A percentile compares a stretch with the other conserved stretches of the same genome.
Evolutionary conservation across 169 alveolate species (phyloP).

Genomic region (Cryptosporidium sp.): DNA sequence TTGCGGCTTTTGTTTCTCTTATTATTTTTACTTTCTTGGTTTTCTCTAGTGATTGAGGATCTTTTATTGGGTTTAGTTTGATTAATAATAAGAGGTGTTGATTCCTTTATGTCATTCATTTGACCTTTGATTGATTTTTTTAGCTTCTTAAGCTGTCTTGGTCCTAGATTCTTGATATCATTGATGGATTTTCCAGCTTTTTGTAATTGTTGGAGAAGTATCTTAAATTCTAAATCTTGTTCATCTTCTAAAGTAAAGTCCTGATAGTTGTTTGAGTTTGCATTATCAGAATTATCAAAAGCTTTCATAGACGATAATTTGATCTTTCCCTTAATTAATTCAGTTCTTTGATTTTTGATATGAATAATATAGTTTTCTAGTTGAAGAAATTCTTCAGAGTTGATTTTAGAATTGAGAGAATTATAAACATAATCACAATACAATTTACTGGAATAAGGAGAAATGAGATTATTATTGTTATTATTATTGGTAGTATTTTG

Average conservation of each 20-base stretch:
- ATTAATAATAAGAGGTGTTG: not conserved
- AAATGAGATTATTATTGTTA: not conserved
- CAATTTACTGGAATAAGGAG: not conserved
- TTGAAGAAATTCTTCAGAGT: not conserved
- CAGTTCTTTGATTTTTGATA: constrained; percentile 4
- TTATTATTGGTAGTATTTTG: not conserved
- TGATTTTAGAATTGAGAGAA: not conserved
- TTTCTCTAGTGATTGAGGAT: not conserved
- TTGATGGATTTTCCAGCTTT: constrained; percentile 52
- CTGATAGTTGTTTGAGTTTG: not conserved
- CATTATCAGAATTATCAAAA: not conserved
- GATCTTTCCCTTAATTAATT: constrained; percentile 20
- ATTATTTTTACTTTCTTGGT: not conserved
- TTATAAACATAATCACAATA: not conserved
- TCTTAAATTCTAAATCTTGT: constrained; percentile 34
- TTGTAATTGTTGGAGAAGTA: constrained; percentile 15
- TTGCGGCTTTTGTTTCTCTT: constrained; percentile 5
- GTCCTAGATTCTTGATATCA: constrained; percentile 55
- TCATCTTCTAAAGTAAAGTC: not conserved
- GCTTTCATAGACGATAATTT: constrained; percentile 27
- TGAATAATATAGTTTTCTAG: not conserved
- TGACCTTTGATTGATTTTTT: constrained; percentile 26
- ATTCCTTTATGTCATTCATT: not conserved
- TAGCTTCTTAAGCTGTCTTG: constrained; percentile 73
- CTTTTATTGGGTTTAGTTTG: not conserved